Conservation (phyloP, 2,329 filamentous ascomycete species). For the Bipolaris oryzae region DNA sequence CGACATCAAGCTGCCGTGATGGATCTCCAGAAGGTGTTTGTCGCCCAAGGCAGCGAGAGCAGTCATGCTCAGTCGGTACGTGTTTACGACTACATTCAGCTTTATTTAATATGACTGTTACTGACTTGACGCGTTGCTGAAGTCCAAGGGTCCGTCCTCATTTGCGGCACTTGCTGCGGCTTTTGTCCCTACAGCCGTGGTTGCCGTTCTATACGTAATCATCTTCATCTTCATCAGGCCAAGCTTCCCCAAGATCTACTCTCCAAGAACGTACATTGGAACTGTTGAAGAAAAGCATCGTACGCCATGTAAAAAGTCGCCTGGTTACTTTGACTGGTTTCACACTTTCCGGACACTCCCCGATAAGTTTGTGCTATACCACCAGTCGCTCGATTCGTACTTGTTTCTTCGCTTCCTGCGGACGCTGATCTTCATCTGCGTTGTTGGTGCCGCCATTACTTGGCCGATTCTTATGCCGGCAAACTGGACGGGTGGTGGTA, state of each 20-base stretch:
- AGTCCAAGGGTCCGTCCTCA: conserved; percentile 42
- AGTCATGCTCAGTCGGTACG: conserved; percentile 26
- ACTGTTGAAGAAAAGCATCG: conserved; percentile 51
- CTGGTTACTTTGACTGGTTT: conserved; percentile 49
- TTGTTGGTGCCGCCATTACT: conserved; percentile 82
- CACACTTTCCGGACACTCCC: conserved; percentile 59
- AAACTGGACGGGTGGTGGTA: conserved; percentile 79
- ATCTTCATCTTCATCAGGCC: conserved; percentile 52
- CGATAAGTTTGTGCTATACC: conserved; percentile 83
- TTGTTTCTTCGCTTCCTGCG: conserved; percentile 89
- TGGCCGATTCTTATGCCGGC: conserved; percentile 90
- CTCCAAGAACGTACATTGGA: conserved; percentile 54
- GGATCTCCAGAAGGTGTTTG: conserved; percentile 25
- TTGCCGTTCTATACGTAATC: conserved; percentile 38
- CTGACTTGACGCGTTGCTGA: conserved; percentile 13
- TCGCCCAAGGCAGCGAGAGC: conserved; percentile 20
- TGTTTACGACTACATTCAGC: not conserved
- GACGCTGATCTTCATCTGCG: conserved; percentile 75
- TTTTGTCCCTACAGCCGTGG: conserved; percentile 42
- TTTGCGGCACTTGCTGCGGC: conserved; percentile 43
- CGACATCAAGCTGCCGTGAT: conserved; percentile 13
- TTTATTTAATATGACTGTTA: not conserved
- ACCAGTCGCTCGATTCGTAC: conserved; percentile 91
- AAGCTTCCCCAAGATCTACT: conserved; percentile 53
- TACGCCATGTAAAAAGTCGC: conserved; percentile 46